Conservation (phyloP, 2,329 filamentous ascomycete species). For the Chaetomium olivaceum region DNA sequence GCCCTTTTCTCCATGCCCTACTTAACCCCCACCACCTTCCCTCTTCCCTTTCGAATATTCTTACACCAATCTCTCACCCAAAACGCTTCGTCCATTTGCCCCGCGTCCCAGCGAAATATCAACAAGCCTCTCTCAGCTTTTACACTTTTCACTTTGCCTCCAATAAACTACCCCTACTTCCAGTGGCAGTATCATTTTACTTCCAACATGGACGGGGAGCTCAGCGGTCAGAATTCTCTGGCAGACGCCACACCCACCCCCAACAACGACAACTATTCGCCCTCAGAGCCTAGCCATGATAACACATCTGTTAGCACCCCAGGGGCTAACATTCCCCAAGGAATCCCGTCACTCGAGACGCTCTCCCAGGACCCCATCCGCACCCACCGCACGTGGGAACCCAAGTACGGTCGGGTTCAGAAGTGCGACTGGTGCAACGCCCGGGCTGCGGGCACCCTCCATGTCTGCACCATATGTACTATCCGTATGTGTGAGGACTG, state of each 20-base stretch:
- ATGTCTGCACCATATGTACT: slow-evolving; percentile 22
- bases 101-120: background rate
- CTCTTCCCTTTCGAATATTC: slow-evolving; percentile 1
- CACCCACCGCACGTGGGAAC: slow-evolving; percentile 23
- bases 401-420: slow-evolving; percentile 23
- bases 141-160: background rate
- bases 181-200: background rate
- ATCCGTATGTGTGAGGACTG: slow-evolving; percentile 28
- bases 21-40: slow-evolving; percentile 1
- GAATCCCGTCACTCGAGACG: background rate
- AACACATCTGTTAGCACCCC: background rate
- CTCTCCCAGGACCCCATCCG: slow-evolving; percentile 11
- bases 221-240: background rate
- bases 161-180: background rate
- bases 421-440: slow-evolving; percentile 32
- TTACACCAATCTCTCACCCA: background rate
- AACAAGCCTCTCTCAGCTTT: background rate
- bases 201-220: background rate
- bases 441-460: slow-evolving; percentile 23
- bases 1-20: background rate
- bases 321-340: background rate
- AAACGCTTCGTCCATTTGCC: background rate
- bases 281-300: background rate
- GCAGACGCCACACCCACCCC: background rate
- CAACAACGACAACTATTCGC: background rate